A percentile compares a stretch with the other conserved stretches of the same genome.
Conservation (phyloP, 2,329 filamentous ascomycete genomes). For the Chaetomiaceae sp. region DNA sequence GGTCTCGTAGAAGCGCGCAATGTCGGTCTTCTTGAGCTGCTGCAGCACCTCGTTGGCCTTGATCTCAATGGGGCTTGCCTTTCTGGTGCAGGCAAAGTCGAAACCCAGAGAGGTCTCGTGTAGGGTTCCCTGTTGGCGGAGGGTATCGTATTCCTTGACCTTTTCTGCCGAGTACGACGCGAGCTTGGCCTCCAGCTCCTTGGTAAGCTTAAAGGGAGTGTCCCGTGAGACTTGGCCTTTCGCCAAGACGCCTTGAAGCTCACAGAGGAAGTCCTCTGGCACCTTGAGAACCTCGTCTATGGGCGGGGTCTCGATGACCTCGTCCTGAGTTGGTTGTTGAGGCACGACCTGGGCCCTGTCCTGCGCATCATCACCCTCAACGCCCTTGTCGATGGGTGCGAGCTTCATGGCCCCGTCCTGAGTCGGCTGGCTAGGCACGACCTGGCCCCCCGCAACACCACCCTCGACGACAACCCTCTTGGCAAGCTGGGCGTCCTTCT, state of each 20-base stretch:
- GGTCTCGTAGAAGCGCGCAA: constrained; percentile 33
- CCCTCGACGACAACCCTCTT: background rate
- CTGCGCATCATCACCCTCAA: background rate
- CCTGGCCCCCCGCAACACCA: background rate
- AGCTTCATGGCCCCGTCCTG: background rate
- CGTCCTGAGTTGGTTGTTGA: background rate
- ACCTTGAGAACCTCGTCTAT: background rate
- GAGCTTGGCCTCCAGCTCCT: background rate
- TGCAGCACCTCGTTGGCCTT: constrained; percentile 40
- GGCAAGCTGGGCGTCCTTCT: background rate
- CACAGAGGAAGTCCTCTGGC: background rate
- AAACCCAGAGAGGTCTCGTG: constrained; percentile 18
- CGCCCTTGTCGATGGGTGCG: background rate
- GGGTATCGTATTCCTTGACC: constrained; percentile 4
- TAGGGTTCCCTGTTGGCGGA: constrained; percentile 4
- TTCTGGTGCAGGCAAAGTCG: constrained; percentile 16
- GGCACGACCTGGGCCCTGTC: background rate
- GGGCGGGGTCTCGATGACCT: background rate
- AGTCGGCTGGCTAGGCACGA: constrained; percentile 2
- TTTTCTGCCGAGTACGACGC: background rate
- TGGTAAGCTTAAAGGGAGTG: background rate
- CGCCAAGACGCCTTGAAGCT: background rate
- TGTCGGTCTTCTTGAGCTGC: constrained; percentile 35
- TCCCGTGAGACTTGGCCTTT: background rate
- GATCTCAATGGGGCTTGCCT: constrained; percentile 26